Percentiles rank a stretch among this genome's conserved stretches.
Evolutionary conservation across 1,284 basidiomycete species (phyloP).

Genomic region (Macrocystidia cucumis): DNA sequence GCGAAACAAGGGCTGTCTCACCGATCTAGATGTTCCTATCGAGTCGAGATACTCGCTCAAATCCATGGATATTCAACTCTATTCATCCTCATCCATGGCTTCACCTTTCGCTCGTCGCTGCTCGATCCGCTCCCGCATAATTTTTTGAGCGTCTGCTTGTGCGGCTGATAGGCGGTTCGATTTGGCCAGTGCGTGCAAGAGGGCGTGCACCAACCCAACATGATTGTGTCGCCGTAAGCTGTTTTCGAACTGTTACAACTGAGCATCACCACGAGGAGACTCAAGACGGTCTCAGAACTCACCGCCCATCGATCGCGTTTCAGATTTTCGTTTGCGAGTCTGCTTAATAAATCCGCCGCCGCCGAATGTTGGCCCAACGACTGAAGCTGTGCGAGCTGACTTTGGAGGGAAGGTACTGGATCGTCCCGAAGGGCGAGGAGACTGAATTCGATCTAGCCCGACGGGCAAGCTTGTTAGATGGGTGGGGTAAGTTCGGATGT

Average conservation of each 20-base stretch:
- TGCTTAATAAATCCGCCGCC: slow-evolving; percentile 48
- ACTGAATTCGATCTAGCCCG: slow-evolving; percentile 78
- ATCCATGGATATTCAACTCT: slow-evolving; percentile 1
- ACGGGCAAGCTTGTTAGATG: neutral
- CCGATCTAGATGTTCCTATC: no score
- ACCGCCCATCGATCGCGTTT: slow-evolving; percentile 82
- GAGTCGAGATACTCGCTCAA: no score
- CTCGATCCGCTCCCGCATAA: slow-evolving; percentile 46
- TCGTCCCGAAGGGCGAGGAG: slow-evolving; percentile 80
- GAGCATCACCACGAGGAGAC: slow-evolving; percentile 9
- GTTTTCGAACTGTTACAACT: slow-evolving; percentile 62
- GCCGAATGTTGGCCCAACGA: slow-evolving; percentile 34
- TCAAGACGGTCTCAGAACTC: slow-evolving; percentile 15
- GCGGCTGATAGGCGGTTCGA: slow-evolving; percentile 46
- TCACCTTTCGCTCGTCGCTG: slow-evolving; percentile 41
- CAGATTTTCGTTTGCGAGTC: slow-evolving; percentile 65
- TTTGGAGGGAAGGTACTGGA: slow-evolving; percentile 60
- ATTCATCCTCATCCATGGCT: slow-evolving; percentile 47
- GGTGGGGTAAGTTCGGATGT: slow-evolving; percentile 4
- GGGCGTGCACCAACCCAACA: slow-evolving; percentile 68
- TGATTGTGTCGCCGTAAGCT: slow-evolving; percentile 78
- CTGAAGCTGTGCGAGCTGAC: slow-evolving; percentile 43
- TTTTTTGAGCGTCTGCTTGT: slow-evolving; percentile 35
- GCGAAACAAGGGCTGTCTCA: no score
- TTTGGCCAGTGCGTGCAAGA: slow-evolving; percentile 64